Conservation (phyloP, 1,139 yeast species). For the Chernovozyma aurita region DNA sequence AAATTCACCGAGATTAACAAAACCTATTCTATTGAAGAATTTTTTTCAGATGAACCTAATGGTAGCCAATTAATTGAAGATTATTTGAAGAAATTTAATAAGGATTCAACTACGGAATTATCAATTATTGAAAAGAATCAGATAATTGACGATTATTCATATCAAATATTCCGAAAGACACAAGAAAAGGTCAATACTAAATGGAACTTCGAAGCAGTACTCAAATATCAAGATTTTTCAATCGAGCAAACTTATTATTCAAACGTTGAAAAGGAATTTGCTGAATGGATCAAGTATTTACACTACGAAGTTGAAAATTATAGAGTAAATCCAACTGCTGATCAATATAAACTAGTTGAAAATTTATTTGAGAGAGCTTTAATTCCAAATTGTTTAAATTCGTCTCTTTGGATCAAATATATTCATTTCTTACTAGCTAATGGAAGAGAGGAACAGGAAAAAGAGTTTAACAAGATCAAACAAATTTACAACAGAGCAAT, state of each 20-base stretch:
- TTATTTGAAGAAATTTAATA: slow-evolving; percentile 21
- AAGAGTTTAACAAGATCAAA: slow-evolving; percentile 14
- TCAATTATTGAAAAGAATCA: slow-evolving; percentile 30
- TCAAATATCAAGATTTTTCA: slow-evolving; percentile 43
- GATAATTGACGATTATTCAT: slow-evolving; percentile 39
- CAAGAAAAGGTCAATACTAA: slow-evolving; percentile 49
- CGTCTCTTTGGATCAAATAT: slow-evolving; percentile 56
- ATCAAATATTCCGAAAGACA: slow-evolving; percentile 38
- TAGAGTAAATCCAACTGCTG: slow-evolving; percentile 6
- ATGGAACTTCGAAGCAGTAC: slow-evolving; percentile 59
- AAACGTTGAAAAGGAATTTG: slow-evolving; percentile 28
- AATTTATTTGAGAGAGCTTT: slow-evolving; percentile 57
- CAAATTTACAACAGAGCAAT: slow-evolving; percentile 39
- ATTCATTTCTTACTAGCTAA: slow-evolving; percentile 29
- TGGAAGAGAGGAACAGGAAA: background rate
- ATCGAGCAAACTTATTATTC: slow-evolving; percentile 20
- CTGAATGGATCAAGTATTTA: slow-evolving; percentile 51
- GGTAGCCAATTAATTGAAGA: slow-evolving; percentile 8
- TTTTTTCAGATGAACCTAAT: slow-evolving; percentile 18
- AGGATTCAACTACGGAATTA: slow-evolving; percentile 18
- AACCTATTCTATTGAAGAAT: slow-evolving; percentile 1
- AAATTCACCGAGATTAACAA: slow-evolving; percentile 42
- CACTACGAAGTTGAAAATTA: slow-evolving; percentile 32
- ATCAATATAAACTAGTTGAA: slow-evolving; percentile 14
- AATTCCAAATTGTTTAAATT: slow-evolving; percentile 50